Base-by-base conservation (phyloP, 2,329 filamentous ascomycete genomes). In the Blastomyces parvus region DNA sequence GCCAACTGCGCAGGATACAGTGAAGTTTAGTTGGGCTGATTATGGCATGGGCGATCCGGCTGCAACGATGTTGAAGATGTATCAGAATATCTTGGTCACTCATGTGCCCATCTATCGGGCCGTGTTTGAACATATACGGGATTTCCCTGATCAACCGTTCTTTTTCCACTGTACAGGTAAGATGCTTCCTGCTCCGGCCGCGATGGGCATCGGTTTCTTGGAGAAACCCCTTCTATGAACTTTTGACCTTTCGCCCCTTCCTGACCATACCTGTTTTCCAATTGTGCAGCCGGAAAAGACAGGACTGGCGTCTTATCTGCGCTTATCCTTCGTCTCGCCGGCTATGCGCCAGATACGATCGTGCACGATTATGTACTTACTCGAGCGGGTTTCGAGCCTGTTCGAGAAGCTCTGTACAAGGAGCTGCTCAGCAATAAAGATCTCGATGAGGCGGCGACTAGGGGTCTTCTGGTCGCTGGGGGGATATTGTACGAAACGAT, bases 241-340 rank as follows among this genome's bases (percentile, higher is more conserved):
- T 3, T 14, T 27, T 52, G 25, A 11, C 14, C 9, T 2, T 60
- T 36, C 27, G 13, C 13, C 25, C 27, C 9, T 44, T 36, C 11
- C 25, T 27, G n/a, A 22, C 55, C 53, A 33, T 27, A 40, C 36
- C 36, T 17, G 14, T 40, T 25, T 33, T 59, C 59, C 46, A 42
- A 14, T 19, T 14, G 30, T 30, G 30, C 52, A 65, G 64, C 44
- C 14, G 89, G 89, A 13, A 92, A 91, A 74, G 89, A 91, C 72
- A 81, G 88, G 44, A 91, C 89, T 0, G 89, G 88, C 1, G 81
- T 91, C 4, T 74, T 90, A 46, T 83, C 84, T 57, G 88, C 86
- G 2, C 69, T 92, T 44, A 72, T 91, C 9, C 79, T 90, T 38
- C 76, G 82, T 38, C 78, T 90, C 33, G 84, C 84, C 11, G 85